phyloP scores from a whole-genome alignment of 495 filamentous ascomycete genomes.

The Penicillium riverlandense region DNA sequence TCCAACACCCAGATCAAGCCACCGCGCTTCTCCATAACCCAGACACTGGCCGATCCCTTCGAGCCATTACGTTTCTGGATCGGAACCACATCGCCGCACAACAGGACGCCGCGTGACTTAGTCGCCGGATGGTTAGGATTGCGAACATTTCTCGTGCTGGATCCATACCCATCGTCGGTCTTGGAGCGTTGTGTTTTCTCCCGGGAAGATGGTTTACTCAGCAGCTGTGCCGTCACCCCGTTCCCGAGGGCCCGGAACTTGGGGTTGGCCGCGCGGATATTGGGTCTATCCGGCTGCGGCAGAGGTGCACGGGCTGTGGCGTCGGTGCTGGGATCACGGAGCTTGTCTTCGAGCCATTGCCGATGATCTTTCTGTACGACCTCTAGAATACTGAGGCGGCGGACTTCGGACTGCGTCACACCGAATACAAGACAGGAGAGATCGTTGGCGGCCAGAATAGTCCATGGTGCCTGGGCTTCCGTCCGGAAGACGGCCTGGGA shows the following conservation, averaged over 20 bases:
- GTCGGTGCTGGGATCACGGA: slow-evolving; percentile 53
- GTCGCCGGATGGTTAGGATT: slow-evolving; percentile 51
- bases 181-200: slow-evolving; percentile 54
- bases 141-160: slow-evolving; percentile 47
- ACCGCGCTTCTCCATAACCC: slow-evolving; percentile 95
- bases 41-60: slow-evolving; percentile 85
- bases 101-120: slow-evolving; percentile 82
- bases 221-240: slow-evolving; percentile 76
- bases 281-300: slow-evolving; percentile 22
- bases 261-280: slow-evolving; percentile 32
- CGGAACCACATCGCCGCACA: slow-evolving; percentile 95
- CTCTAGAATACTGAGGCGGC: slow-evolving; percentile 91
- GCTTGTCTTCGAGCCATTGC: slow-evolving; percentile 83
- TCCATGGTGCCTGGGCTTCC: slow-evolving; percentile 81
- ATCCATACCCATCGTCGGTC: slow-evolving; percentile 69
- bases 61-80: slow-evolving; percentile 92
- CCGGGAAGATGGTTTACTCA: slow-evolving; percentile 82
- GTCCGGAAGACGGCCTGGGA: slow-evolving; percentile 97
- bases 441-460: slow-evolving; percentile 94
- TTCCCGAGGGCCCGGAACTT: slow-evolving; percentile 58
- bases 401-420: slow-evolving; percentile 86
- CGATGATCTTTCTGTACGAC: slow-evolving; percentile 83
- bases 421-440: slow-evolving; percentile 94
- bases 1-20: slow-evolving; percentile 96
- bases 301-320: slow-evolving; percentile 33